Evolutionary conservation across 2,329 filamentous ascomycete species (phyloP).

Genomic region (Ophiosphaerella narmari): DNA sequence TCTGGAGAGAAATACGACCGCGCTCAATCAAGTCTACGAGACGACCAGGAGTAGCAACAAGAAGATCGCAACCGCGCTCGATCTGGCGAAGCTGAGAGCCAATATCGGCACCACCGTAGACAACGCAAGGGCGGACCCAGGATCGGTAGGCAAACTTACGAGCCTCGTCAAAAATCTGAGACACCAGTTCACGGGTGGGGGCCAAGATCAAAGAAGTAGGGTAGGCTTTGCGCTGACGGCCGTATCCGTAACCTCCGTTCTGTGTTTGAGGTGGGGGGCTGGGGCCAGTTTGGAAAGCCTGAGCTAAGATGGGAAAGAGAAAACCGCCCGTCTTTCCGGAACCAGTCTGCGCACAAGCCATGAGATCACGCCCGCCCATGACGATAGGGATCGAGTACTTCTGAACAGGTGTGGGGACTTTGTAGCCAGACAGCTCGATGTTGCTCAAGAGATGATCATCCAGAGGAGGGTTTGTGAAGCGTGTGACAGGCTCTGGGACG

Average conservation of each 20-base stretch:
- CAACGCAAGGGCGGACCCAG: slow-evolving; percentile 97
- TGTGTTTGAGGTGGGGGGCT: slow-evolving; percentile 68
- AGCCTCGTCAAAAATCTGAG: slow-evolving; percentile 96
- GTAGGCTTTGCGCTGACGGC: slow-evolving; percentile 96
- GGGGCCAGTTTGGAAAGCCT: slow-evolving; percentile 90
- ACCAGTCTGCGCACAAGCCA: slow-evolving; percentile 99
- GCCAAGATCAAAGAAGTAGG: slow-evolving; percentile 95
- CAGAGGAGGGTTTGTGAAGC: slow-evolving; percentile 92
- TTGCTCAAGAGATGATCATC: slow-evolving; percentile 92
- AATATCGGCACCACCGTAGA: slow-evolving; percentile 99
- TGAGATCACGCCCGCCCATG: slow-evolving; percentile 95
- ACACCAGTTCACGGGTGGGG: slow-evolving; percentile 96
- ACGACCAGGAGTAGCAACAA: slow-evolving; percentile 96
- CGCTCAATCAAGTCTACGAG: slow-evolving; percentile 97
- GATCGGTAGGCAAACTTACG: slow-evolving; percentile 99
- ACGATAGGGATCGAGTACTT: slow-evolving; percentile 99
- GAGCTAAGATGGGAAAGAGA: slow-evolving; percentile 98
- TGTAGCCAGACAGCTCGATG: slow-evolving; percentile 93
- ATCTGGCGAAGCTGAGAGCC: slow-evolving; percentile 98
- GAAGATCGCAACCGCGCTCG: slow-evolving; percentile 93
- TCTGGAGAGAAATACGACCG: slow-evolving; percentile 93
- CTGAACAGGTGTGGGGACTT: slow-evolving; percentile 94
- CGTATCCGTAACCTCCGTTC: slow-evolving; percentile 59
- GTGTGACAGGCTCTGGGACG: slow-evolving; percentile 87
- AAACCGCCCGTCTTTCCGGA: slow-evolving; percentile 99